Evolutionary conservation across 331 rosid species (phyloP).

Genomic region (Erythrophleum ivorense): DNA sequence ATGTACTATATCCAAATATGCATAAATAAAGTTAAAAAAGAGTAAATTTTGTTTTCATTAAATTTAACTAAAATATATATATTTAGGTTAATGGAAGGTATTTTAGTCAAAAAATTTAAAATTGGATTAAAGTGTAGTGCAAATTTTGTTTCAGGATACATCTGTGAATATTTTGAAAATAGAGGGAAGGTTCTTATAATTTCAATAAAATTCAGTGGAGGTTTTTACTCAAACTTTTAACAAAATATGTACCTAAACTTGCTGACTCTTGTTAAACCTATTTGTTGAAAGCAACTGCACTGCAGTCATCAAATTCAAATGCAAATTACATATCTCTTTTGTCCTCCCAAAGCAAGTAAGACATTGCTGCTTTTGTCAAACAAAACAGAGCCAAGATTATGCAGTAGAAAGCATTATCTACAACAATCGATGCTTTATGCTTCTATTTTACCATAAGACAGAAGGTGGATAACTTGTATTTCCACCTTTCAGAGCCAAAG

Average conservation of each 20-base stretch:
- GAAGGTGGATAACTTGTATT: background rate
- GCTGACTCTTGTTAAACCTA: conserved; percentile 37
- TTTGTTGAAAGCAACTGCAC: conserved; percentile 23
- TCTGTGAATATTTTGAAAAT: too few relatives aligned
- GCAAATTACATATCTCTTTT: conserved; percentile 28
- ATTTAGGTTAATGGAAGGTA: too few relatives aligned
- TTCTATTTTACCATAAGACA: background rate
- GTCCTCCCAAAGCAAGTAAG: conserved; percentile 17
- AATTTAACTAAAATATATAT: too few relatives aligned
- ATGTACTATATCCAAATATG: too few relatives aligned
- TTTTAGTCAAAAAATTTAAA: too few relatives aligned
- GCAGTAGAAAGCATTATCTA: background rate
- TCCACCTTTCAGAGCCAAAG: background rate
- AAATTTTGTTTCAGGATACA: too few relatives aligned
- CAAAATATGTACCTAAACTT: conserved; percentile 16
- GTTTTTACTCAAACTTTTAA: background rate
- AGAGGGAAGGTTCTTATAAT: too few relatives aligned
- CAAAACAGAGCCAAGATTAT: conserved; percentile 15
- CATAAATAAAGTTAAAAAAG: too few relatives aligned
- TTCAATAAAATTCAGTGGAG: too few relatives aligned
- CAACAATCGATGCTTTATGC: background rate
- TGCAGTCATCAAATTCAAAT: conserved; percentile 21
- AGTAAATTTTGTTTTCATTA: too few relatives aligned
- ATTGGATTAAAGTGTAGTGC: too few relatives aligned
- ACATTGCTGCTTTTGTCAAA: conserved; percentile 6